Percentiles rank a stretch among this genome's conserved stretches.
Conservation (phyloP, 495 filamentous ascomycete genomes). For the Echria macrotheca region DNA sequence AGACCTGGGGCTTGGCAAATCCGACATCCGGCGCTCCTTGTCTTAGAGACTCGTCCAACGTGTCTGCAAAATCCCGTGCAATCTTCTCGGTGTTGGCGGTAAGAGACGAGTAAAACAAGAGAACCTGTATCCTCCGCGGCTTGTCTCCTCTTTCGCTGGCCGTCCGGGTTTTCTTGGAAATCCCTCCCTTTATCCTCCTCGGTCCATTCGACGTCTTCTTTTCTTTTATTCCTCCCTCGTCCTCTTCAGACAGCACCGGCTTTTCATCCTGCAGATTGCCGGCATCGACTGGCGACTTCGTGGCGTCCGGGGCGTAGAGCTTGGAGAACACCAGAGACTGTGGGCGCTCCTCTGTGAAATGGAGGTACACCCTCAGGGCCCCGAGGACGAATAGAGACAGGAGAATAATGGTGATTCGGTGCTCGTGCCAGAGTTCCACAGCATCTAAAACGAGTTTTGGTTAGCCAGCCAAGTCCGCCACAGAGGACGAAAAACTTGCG, state of each 20-base stretch:
- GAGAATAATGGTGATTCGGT: constrained; percentile 48
- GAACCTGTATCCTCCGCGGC: constrained; percentile 55
- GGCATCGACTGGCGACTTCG: not conserved
- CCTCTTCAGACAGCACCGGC: constrained; percentile 6
- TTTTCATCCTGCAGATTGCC: constrained; percentile 13
- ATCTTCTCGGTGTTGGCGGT: constrained; percentile 71
- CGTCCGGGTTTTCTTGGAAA: constrained; percentile 27
- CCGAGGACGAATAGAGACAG: constrained; percentile 33
- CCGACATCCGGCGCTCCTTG: constrained; percentile 14
- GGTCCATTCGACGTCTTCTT: constrained; percentile 28
- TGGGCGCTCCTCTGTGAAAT: constrained; percentile 23
- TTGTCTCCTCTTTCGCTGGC: constrained; percentile 14
- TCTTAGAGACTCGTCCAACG: constrained; percentile 19
- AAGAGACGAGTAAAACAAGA: constrained; percentile 85
- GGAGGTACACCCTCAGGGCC: constrained; percentile 37
- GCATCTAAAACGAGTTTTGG: constrained; percentile 30
- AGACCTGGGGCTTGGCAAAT: constrained; percentile 59
- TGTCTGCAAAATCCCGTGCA: constrained; percentile 52
- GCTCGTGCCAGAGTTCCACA: constrained; percentile 50
- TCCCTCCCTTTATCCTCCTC: constrained; percentile 46
- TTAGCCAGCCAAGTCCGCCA: not conserved
- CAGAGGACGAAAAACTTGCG: not conserved
- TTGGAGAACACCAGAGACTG: constrained; percentile 23
- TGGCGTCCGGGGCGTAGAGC: constrained; percentile 13
- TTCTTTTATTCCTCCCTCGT: constrained; percentile 10